Base-by-base conservation (phyloP, 768 basidiomycete species). In the Wakefieldia striispora region DNA sequence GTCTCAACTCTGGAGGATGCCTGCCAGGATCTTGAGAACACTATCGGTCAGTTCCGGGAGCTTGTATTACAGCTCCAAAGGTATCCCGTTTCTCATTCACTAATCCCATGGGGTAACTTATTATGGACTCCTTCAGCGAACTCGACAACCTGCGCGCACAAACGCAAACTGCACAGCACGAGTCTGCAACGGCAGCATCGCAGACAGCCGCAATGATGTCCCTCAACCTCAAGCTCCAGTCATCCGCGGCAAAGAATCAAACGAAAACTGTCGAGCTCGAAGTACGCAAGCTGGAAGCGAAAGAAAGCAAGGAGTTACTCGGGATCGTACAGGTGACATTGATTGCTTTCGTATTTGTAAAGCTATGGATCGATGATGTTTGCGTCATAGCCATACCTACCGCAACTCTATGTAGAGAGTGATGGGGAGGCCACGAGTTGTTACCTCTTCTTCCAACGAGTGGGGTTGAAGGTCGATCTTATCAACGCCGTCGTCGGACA, bases 201-300 rank as follows among this genome's bases (percentile, higher is more conserved):
- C 94, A 97, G 61, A 88, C 91, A 0, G 95, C 95, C 3, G 88
- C 90, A 3, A 86, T 97, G 76, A 85, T 98, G 78, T 92, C 93
- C 40, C 75, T 97, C 45, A 98, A 97, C 67, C 79, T 97, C 67
- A 97, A 91, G 66, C 78, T 99, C 6, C 95, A 98, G 66, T 90
- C 90, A 0, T 81, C 92, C 2, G 93, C 88, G 0, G 78, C 86
- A 26, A 97, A 95, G 78, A 89, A 90, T 55, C 95, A 95, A 59
- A 86, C 90, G 6, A 86, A 84, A 66, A 83, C 80, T 13, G 88
- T 98, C 49, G 95, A 98, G 51, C 77, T 95, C 16, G 97, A 97
- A 63, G 71, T 97, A 59, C 83, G 81, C 66, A 84, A 82, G 55
- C 76, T 97, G 46, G 93, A 97, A 61, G 89, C 91, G 1, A 76